Evolutionary conservation across 108 stramenopile genomes (phyloP).

Genomic region (Cyclotella sp.): DNA sequence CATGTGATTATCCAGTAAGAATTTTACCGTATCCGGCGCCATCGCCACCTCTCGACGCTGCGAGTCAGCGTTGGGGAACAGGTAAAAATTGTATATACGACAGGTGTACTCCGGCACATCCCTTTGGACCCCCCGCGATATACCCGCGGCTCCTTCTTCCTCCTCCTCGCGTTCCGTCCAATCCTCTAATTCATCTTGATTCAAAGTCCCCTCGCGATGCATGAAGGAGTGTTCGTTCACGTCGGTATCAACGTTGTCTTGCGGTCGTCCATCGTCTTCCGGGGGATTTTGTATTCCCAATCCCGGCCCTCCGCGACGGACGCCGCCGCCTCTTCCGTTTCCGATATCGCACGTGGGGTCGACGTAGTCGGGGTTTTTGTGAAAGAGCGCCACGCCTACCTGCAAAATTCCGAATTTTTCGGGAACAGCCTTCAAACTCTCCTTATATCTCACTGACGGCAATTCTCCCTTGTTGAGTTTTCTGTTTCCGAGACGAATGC

Average conservation of each 20-base stretch:
- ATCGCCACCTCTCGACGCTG: constrained; percentile 62
- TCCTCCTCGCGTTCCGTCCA: constrained; percentile 45
- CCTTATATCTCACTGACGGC: constrained; percentile 59
- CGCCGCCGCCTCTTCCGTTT: background rate
- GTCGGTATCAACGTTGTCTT: constrained; percentile 10
- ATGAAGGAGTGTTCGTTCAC: constrained; percentile 46
- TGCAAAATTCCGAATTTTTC: constrained; percentile 81
- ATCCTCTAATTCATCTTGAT: constrained; percentile 51
- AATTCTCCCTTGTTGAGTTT: constrained; percentile 65
- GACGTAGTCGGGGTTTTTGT: constrained; percentile 51
- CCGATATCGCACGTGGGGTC: background rate
- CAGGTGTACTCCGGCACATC: constrained; percentile 41
- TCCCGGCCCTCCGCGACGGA: background rate
- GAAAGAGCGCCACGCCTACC: constrained; percentile 79
- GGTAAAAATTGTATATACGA: constrained; percentile 78
- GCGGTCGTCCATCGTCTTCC: background rate
- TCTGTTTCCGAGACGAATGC: constrained; percentile 58
- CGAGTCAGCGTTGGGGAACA: constrained; percentile 64
- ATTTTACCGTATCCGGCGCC: constrained; percentile 69
- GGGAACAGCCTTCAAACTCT: constrained; percentile 58
- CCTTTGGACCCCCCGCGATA: too few relatives aligned
- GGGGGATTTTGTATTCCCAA: too few relatives aligned
- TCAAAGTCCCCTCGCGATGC: constrained; percentile 51
- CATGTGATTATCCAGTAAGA: constrained; percentile 75
- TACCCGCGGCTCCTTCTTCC: background rate